Conservation (phyloP, 208 protist genomes). For the Crithidia brevicula region DNA sequence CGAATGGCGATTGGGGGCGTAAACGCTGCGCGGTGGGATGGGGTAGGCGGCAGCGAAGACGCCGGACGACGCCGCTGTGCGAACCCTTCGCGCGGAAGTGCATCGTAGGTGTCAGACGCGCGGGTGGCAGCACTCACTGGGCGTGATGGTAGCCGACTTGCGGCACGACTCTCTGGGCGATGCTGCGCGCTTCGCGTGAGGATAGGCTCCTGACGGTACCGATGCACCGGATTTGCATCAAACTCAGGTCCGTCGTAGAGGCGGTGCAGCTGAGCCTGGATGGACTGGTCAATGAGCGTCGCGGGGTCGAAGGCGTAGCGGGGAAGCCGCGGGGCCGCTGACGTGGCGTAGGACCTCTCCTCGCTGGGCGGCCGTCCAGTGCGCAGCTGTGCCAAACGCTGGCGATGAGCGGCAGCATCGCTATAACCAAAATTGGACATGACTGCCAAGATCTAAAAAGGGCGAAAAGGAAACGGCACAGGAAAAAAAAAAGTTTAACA, state of each 20-base stretch:
- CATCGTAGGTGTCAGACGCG: background rate
- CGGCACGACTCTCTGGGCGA: background rate
- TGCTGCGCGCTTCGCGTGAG: background rate
- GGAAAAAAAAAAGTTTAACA: too few species aligned
- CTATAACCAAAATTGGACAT: conserved; percentile 1
- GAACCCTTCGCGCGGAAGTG: too few species aligned
- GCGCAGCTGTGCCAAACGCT: background rate
- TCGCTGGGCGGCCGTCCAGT: background rate
- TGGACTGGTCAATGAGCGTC: conserved; percentile 14
- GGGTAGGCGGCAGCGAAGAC: background rate
- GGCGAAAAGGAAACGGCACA: too few species aligned
- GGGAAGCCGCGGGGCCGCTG: background rate
- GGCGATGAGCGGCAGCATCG: background rate
- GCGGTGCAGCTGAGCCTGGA: conserved; percentile 16
- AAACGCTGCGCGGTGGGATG: background rate
- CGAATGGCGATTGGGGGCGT: background rate
- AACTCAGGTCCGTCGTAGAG: conserved; percentile 8
- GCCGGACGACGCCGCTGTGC: background rate
- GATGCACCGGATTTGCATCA: background rate
- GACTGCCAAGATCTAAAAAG: too few species aligned
- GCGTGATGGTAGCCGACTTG: background rate
- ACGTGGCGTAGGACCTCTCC: too few species aligned
- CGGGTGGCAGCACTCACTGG: background rate
- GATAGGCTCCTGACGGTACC: background rate
- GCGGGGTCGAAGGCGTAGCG: conserved; percentile 20